These are phyloP conservation scores for Aegle marmelos DNA, from an alignment of 345 rosid genomes.

Conservation along the genomic window DNA sequence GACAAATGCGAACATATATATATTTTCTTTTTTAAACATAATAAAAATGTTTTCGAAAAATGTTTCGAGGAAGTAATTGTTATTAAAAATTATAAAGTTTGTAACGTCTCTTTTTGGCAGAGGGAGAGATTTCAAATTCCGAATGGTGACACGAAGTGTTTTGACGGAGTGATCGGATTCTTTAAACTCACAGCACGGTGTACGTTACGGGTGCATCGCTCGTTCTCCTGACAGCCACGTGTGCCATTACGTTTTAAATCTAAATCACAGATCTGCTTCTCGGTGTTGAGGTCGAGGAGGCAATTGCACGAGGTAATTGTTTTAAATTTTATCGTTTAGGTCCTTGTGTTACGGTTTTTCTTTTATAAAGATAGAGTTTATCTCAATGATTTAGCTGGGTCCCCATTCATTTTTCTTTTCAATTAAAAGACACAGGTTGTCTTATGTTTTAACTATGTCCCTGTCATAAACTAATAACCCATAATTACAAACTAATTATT, in stretches of 20 bases:
- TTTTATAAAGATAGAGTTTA: too few relatives aligned
- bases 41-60: neutral
- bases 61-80: conserved; percentile 7
- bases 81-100: conserved; percentile 12
- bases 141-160: conserved; percentile 23
- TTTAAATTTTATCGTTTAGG: neutral
- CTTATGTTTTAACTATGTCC: too few relatives aligned
- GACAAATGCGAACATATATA: neutral
- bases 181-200: neutral
- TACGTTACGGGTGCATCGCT: neutral
- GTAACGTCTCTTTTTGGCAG: conserved; percentile 65
- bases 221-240: conserved; percentile 8
- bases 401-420: neutral
- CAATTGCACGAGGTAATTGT: neutral
- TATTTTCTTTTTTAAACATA: conserved; percentile 10
- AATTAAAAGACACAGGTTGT: too few relatives aligned
- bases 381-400: neutral
- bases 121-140: conserved; percentile 63
- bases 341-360: neutral
- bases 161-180: neutral
- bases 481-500: too few relatives aligned
- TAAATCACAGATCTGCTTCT: neutral
- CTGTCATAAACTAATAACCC: too few relatives aligned
- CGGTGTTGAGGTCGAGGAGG: neutral
- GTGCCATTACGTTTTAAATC: neutral